Percentiles rank a stretch among this genome's conserved stretches.
phyloP scores from a whole-genome alignment of 1,139 yeast genomes.

The Magnusiomyces suaveolens region DNA sequence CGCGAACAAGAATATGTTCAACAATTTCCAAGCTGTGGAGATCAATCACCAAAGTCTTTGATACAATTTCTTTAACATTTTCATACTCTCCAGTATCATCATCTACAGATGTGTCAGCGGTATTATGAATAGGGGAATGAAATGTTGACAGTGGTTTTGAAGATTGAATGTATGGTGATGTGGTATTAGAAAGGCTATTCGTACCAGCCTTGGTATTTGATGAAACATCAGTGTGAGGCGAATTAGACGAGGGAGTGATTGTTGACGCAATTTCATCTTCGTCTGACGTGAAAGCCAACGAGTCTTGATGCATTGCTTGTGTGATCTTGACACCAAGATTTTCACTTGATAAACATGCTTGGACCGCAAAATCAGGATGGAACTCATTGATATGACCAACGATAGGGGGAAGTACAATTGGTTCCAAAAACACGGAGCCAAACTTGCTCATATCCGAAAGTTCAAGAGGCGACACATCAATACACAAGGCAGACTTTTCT shows the following conservation, averaged over 20 bases:
- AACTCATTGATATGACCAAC: slow-evolving; percentile 26
- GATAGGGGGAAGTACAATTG: slow-evolving; percentile 23
- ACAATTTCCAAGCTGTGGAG: neutral
- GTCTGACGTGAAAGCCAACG: neutral
- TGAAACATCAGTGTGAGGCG: neutral
- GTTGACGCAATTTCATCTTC: neutral
- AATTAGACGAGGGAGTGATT: neutral
- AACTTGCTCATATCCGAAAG: neutral
- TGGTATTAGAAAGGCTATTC: neutral
- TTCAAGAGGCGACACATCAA: slow-evolving; percentile 10
- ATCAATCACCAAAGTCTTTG: slow-evolving; percentile 54
- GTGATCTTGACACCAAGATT: slow-evolving; percentile 23
- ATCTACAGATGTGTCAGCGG: neutral
- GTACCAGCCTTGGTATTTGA: neutral
- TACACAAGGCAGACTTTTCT: slow-evolving; percentile 5
- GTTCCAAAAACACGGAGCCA: slow-evolving; percentile 8
- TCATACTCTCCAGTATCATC: slow-evolving; percentile 23
- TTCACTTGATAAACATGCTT: slow-evolving; percentile 21
- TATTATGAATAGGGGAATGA: neutral
- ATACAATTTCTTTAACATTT: slow-evolving; percentile 94
- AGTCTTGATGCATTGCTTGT: slow-evolving; percentile 18
- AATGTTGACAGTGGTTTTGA: neutral
- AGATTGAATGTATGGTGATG: neutral
- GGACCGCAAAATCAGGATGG: slow-evolving; percentile 26
- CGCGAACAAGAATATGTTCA: slow-evolving; percentile 2